Conservation (phyloP, 352 stramenopile species). For the Peronospora farinosa region DNA sequence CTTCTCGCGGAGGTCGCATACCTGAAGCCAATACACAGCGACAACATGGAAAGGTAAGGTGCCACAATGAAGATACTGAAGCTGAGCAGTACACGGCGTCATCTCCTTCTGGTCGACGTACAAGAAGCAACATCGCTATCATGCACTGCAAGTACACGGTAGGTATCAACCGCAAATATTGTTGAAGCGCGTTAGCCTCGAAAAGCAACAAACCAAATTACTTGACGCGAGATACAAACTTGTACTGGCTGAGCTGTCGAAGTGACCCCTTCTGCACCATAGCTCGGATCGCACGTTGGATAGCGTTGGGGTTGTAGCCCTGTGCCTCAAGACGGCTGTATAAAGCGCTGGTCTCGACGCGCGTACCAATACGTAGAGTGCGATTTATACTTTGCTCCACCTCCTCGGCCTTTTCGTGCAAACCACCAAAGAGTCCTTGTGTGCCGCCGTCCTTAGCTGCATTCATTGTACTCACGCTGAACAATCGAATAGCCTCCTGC, state of each 20-base stretch:
- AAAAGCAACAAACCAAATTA: conserved; percentile 14
- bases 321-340: conserved; percentile 79
- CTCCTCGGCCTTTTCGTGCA: conserved; percentile 79
- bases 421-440: conserved; percentile 67
- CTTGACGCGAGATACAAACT: conserved; percentile 77
- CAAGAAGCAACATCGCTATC: too few relatives aligned
- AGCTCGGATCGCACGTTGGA: conserved; percentile 77
- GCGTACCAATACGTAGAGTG: conserved; percentile 71
- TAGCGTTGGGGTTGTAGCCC: conserved; percentile 79
- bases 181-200: not conserved
- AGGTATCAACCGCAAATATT: not conserved
- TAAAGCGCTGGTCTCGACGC: conserved; percentile 72
- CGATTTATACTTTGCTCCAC: conserved; percentile 81
- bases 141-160: too few relatives aligned
- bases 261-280: conserved; percentile 83
- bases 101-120: too few relatives aligned
- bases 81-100: not conserved
- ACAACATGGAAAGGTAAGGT: too few relatives aligned
- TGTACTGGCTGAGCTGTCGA: conserved; percentile 76
- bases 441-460: conserved; percentile 90
- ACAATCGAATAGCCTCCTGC: conserved; percentile 94
- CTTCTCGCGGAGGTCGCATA: too few relatives aligned
- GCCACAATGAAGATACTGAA: too few relatives aligned
- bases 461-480: conserved; percentile 98
- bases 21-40: too few relatives aligned